These are phyloP conservation scores for Catharanthus roseus DNA, from an alignment of 257 asterid genomes.

Conservation along the genomic window DNA sequence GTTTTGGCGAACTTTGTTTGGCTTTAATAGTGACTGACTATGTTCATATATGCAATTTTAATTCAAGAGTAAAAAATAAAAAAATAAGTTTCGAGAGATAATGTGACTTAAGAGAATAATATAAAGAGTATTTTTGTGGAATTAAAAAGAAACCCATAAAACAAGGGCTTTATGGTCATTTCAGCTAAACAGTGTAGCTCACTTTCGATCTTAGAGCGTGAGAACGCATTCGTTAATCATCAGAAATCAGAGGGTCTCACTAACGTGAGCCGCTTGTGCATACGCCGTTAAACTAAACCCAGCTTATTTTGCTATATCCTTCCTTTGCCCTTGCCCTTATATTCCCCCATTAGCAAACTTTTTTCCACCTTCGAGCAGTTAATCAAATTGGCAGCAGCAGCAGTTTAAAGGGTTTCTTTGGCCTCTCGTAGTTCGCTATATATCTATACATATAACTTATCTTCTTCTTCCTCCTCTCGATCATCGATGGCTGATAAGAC, in stretches of 20 bases:
- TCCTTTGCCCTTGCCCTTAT: slow-evolving; percentile 42
- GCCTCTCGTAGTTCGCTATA: slow-evolving; percentile 14
- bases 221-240: background rate
- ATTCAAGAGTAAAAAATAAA: no score
- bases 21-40: no score
- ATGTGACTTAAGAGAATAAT: no score
- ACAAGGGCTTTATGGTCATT: background rate
- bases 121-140: no score
- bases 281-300: slow-evolving; percentile 19
- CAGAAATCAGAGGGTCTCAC: background rate
- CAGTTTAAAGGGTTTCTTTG: slow-evolving; percentile 21
- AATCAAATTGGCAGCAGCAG: slow-evolving; percentile 25
- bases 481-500: slow-evolving; percentile 62
- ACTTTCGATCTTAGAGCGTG: background rate
- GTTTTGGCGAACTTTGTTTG: no score
- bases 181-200: background rate
- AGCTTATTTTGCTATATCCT: slow-evolving; percentile 16
- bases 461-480: slow-evolving; percentile 1
- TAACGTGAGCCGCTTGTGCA: slow-evolving; percentile 25
- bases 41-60: no score
- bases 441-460: background rate
- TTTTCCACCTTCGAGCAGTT: slow-evolving; percentile 35
- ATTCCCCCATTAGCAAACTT: slow-evolving; percentile 21
- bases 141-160: background rate
- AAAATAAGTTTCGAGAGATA: no score